A percentile compares a stretch with the other conserved stretches of the same genome.
These are phyloP conservation scores for Hydnomerulius pinastri DNA, from an alignment of 768 basidiomycete genomes.

Conservation along the genomic window DNA sequence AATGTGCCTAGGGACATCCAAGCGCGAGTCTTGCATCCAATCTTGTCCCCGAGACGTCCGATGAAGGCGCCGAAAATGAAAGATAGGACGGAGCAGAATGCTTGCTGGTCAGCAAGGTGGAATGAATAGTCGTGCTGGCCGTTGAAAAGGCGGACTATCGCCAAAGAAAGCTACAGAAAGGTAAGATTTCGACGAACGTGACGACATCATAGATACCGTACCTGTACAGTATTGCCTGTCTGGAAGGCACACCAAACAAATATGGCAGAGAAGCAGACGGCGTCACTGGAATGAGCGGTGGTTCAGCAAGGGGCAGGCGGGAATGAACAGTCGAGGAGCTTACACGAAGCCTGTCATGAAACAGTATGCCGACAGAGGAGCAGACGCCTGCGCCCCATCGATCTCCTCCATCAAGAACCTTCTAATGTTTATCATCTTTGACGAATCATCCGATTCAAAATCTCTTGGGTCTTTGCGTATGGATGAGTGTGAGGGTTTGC, in stretches of 20 bases:
- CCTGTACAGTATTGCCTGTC: conserved; percentile 76
- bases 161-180: conserved; percentile 63
- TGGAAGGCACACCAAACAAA: conserved; percentile 89
- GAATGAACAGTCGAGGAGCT: conserved; percentile 25
- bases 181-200: background rate
- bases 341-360: conserved; percentile 84
- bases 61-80: conserved; percentile 79
- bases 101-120: conserved; percentile 82
- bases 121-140: conserved; percentile 56
- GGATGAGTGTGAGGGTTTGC: background rate
- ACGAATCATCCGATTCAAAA: conserved; percentile 10
- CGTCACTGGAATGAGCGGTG: conserved; percentile 46
- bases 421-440: conserved; percentile 11
- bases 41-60: conserved; percentile 81
- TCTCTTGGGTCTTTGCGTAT: conserved; percentile 7
- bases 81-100: conserved; percentile 73
- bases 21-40: conserved; percentile 69
- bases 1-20: conserved; percentile 78
- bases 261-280: conserved; percentile 73
- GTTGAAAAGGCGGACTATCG: conserved; percentile 78
- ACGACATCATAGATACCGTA: conserved; percentile 17
- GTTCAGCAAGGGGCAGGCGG: conserved; percentile 1
- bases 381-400: conserved; percentile 37
- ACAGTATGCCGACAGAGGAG: conserved; percentile 63
- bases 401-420: conserved; percentile 24